Conservation (phyloP, 1,139 yeast species). For the Fermentozyma sake region DNA sequence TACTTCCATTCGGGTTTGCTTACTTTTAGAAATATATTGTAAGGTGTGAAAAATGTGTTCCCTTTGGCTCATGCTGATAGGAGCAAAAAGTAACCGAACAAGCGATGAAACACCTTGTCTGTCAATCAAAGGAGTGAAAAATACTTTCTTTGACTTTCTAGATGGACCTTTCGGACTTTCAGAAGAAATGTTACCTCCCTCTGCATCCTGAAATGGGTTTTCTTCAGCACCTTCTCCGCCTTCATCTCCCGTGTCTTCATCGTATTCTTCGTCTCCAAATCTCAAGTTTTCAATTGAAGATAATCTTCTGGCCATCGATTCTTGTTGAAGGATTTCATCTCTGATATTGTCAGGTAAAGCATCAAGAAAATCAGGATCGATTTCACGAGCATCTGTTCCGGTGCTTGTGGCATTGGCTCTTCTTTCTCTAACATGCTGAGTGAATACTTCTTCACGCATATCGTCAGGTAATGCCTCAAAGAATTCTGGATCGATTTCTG, state of each 20-base stretch:
- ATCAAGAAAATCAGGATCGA: slow-evolving; percentile 77
- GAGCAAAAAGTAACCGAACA: slow-evolving; percentile 66
- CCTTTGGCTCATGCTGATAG: slow-evolving; percentile 63
- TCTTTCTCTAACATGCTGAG: slow-evolving; percentile 76
- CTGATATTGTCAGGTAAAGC: slow-evolving; percentile 77
- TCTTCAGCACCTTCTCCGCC: slow-evolving; percentile 26
- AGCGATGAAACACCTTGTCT: slow-evolving; percentile 72
- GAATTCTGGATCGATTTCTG: slow-evolving; percentile 91
- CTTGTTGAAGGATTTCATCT: slow-evolving; percentile 70
- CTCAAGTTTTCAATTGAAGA: slow-evolving; percentile 22
- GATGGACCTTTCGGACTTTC: slow-evolving; percentile 1
- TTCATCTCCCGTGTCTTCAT: slow-evolving; percentile 15
- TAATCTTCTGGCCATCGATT: slow-evolving; percentile 45
- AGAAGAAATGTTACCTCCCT: slow-evolving; percentile 4
- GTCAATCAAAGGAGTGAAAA: slow-evolving; percentile 68
- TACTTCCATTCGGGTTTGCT: slow-evolving; percentile 77
- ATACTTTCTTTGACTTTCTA: slow-evolving; percentile 29
- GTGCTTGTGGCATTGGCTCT: slow-evolving; percentile 48
- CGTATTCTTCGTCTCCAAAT: slow-evolving; percentile 15
- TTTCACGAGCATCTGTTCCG: slow-evolving; percentile 51
- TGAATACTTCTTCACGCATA: slow-evolving; percentile 87
- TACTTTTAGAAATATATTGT: slow-evolving; percentile 65
- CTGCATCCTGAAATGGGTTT: slow-evolving; percentile 16
- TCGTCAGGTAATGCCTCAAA: slow-evolving; percentile 89
- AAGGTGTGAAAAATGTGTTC: slow-evolving; percentile 65